A percentile compares a stretch with the other conserved stretches of the same genome.
Conservation (phyloP, 208 protist genomes). For the Borovskyia barvae region DNA sequence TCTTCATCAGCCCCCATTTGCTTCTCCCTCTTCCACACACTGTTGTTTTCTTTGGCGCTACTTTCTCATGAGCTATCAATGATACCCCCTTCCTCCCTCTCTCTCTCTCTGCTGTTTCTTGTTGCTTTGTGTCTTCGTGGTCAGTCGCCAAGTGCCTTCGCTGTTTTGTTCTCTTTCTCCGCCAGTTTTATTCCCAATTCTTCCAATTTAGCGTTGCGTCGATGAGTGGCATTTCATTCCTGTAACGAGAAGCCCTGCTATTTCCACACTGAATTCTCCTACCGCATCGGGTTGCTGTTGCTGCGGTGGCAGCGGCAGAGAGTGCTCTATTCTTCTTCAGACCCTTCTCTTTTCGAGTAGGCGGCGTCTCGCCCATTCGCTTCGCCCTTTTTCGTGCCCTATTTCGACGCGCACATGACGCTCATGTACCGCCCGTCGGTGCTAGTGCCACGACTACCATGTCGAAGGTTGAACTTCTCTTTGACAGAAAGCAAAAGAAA, state of each 20-base stretch:
- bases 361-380: background rate
- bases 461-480: too few relatives aligned
- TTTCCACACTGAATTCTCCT: too few relatives aligned
- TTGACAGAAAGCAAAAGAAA: too few relatives aligned
- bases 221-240: too few relatives aligned
- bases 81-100: background rate
- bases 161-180: background rate
- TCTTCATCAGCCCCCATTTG: background rate
- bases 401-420: too few relatives aligned
- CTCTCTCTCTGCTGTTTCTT: background rate
- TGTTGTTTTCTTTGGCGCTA: background rate
- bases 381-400: background rate
- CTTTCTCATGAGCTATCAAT: conserved; percentile 14
- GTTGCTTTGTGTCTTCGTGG: background rate
- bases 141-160: background rate
- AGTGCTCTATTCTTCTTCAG: background rate
- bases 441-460: too few relatives aligned
- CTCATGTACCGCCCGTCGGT: too few relatives aligned
- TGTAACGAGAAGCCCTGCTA: too few relatives aligned
- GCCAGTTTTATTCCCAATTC: background rate
- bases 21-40: background rate
- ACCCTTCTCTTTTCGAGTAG: background rate
- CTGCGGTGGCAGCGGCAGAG: too few relatives aligned
- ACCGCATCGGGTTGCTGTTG: too few relatives aligned
- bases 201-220: too few relatives aligned